Conservation (phyloP, 2,329 filamentous ascomycete genomes). For the Fusarium oxysporum region DNA sequence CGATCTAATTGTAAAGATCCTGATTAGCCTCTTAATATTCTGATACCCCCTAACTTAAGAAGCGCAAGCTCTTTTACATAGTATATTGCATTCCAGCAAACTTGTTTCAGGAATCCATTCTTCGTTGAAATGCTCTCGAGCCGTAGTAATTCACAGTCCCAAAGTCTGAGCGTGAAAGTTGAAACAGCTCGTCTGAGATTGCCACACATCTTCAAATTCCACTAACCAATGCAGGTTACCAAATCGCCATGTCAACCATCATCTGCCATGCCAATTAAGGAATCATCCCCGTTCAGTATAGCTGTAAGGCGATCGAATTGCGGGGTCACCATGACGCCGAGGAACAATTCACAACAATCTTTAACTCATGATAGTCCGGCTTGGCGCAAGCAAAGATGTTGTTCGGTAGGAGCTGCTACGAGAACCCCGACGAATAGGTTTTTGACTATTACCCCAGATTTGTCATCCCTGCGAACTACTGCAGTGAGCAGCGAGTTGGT, state of each 20-base stretch:
- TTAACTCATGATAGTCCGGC: slow-evolving; percentile 8
- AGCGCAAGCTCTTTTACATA: neutral
- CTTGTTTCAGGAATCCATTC: neutral
- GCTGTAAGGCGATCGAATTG: slow-evolving; percentile 18
- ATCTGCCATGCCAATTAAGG: slow-evolving; percentile 20
- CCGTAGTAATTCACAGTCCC: neutral
- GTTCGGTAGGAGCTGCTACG: neutral
- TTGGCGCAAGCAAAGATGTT: slow-evolving; percentile 5
- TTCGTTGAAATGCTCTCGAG: neutral
- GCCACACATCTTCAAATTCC: slow-evolving; percentile 14
- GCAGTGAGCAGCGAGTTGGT: slow-evolving; percentile 21
- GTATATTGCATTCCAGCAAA: neutral
- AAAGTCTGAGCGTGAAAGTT: neutral
- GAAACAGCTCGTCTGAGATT: neutral
- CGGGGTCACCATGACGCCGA: slow-evolving; percentile 28
- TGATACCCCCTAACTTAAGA: neutral
- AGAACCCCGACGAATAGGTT: slow-evolving; percentile 20
- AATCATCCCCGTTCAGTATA: slow-evolving; percentile 14
- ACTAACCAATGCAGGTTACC: slow-evolving; percentile 45
- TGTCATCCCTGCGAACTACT: slow-evolving; percentile 10
- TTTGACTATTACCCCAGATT: slow-evolving; percentile 19
- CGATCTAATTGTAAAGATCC: neutral
- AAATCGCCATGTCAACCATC: slow-evolving; percentile 36
- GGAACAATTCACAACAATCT: neutral
- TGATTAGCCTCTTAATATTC: neutral